phyloP scores from a whole-genome alignment of 1,284 basidiomycete species.

The Tranzscheliella williamsii region DNA sequence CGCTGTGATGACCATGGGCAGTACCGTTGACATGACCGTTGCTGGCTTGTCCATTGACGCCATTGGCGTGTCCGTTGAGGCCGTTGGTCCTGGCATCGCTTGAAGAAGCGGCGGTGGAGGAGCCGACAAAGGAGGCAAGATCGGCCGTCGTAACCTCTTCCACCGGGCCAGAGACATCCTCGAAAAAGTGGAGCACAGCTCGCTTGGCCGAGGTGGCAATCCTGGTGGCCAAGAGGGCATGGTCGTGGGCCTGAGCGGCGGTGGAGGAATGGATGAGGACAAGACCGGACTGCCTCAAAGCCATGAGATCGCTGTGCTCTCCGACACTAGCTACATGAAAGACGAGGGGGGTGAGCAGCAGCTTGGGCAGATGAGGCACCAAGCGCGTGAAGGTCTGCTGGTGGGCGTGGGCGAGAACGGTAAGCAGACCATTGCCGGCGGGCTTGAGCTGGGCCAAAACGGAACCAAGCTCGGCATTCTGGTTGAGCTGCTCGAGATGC shows the following conservation, averaged over 20 bases:
- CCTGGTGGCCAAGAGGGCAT: slow-evolving; percentile 72
- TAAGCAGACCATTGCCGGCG: slow-evolving; percentile 34
- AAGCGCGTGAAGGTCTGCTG: slow-evolving; percentile 47
- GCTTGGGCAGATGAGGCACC: slow-evolving; percentile 51
- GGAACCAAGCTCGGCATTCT: slow-evolving; percentile 38
- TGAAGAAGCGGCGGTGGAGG: slow-evolving; percentile 21
- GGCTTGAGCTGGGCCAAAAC: slow-evolving; percentile 39
- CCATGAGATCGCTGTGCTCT: slow-evolving; percentile 69
- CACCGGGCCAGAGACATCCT: slow-evolving; percentile 58
- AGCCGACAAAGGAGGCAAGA: slow-evolving; percentile 36
- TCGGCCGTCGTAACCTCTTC: slow-evolving; percentile 60
- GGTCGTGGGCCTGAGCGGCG: slow-evolving; percentile 72
- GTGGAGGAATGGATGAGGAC: slow-evolving; percentile 71
- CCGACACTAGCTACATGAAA: slow-evolving; percentile 57
- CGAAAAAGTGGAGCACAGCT: slow-evolving; percentile 80
- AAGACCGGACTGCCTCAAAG: slow-evolving; percentile 68
- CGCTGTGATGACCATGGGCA: slow-evolving; percentile 27
- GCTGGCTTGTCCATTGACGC: slow-evolving; percentile 27
- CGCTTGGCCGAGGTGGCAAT: slow-evolving; percentile 69
- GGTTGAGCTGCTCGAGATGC: slow-evolving; percentile 39
- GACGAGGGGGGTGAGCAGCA: slow-evolving; percentile 46
- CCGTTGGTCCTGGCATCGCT: slow-evolving; percentile 62
- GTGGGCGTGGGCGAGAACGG: slow-evolving; percentile 42
- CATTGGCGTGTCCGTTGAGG: slow-evolving; percentile 58
- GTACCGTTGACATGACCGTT: slow-evolving; percentile 1